These are phyloP conservation scores for Rhodosporidiobolus sp. DNA, from an alignment of 768 basidiomycete species.

Conservation along the genomic window DNA sequence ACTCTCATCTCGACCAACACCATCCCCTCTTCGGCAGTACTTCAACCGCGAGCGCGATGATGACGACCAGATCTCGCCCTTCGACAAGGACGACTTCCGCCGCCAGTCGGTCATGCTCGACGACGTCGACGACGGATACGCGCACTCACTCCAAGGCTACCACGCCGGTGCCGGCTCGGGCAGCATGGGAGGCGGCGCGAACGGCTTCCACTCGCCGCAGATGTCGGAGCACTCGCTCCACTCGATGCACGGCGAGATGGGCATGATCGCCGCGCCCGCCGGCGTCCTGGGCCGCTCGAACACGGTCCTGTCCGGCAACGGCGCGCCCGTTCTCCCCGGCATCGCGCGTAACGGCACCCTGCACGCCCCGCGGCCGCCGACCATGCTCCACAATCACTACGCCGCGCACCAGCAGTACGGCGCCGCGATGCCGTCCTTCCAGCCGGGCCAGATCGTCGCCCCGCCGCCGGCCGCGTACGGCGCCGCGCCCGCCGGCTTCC, in stretches of 20 bases:
- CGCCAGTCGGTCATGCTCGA: constrained; percentile 34
- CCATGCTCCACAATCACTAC: constrained; percentile 30
- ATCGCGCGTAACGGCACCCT: constrained; percentile 27
- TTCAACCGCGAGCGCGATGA: constrained; percentile 16
- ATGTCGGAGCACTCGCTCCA: constrained; percentile 34
- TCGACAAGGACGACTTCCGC: constrained; percentile 39
- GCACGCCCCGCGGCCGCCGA: constrained; percentile 29
- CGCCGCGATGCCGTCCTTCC: constrained; percentile 31
- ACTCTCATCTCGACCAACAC: too few species aligned
- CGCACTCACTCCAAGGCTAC: neutral
- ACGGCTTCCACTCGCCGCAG: constrained; percentile 32
- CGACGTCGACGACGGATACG: constrained; percentile 26
- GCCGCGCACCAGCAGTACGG: constrained; percentile 7
- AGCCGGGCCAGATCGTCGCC: constrained; percentile 31
- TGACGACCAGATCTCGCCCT: constrained; percentile 31
- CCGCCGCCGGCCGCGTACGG: neutral
- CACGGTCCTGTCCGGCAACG: constrained; percentile 6
- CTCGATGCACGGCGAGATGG: constrained; percentile 4
- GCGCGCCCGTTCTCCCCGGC: constrained; percentile 17
- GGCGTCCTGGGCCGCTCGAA: constrained; percentile 5
- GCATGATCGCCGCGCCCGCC: neutral
- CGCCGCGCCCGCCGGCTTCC: neutral
- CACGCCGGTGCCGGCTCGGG: neutral
- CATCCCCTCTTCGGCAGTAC: neutral
- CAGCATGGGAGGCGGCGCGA: neutral